A percentile compares a stretch with the other conserved stretches of the same genome.
These are phyloP conservation scores for Fagus crenata DNA, from an alignment of 306 rosid genomes.

Conservation along the genomic window DNA sequence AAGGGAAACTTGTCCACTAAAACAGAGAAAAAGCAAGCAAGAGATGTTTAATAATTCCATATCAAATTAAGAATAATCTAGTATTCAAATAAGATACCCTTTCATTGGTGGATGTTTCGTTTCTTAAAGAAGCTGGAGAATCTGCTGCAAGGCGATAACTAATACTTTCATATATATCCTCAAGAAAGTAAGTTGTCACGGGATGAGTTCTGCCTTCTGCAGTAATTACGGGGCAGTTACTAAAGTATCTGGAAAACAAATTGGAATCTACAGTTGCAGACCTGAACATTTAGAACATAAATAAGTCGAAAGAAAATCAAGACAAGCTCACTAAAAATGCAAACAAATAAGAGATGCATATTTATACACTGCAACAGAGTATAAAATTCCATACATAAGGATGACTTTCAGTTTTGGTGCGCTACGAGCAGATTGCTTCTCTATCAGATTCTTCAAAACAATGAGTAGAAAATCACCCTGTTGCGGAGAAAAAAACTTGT, in stretches of 20 bases:
- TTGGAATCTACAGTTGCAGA: slow-evolving; percentile 96
- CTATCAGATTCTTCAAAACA: slow-evolving; percentile 74
- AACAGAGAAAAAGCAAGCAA: neutral
- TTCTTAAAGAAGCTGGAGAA: slow-evolving; percentile 67
- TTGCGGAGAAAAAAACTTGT: slow-evolving; percentile 20
- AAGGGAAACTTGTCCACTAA: slow-evolving; percentile 15
- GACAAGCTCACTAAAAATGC: neutral
- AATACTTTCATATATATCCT: slow-evolving; percentile 80
- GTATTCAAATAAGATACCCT: slow-evolving; percentile 46
- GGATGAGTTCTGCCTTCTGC: slow-evolving; percentile 95
- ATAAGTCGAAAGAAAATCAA: slow-evolving; percentile 21
- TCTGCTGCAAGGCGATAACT: slow-evolving; percentile 77
- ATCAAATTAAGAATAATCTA: slow-evolving; percentile 21
- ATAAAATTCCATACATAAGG: slow-evolving; percentile 63
- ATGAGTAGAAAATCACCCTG: slow-evolving; percentile 93
- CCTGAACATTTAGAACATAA: slow-evolving; percentile 46
- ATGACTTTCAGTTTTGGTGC: slow-evolving; percentile 72
- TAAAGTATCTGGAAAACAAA: slow-evolving; percentile 84
- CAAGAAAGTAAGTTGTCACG: slow-evolving; percentile 78
- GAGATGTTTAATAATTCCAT: slow-evolving; percentile 7
- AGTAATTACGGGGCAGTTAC: slow-evolving; percentile 82
- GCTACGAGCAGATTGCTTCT: slow-evolving; percentile 59
- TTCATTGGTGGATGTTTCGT: slow-evolving; percentile 48
- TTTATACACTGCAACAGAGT: slow-evolving; percentile 7
- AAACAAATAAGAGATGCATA: slow-evolving; percentile 1